Evolutionary conservation across 1,284 basidiomycete species (phyloP), one percentile per base, ranked within the genome.

Genomic region (Heterobasidion parviporum): DNA sequence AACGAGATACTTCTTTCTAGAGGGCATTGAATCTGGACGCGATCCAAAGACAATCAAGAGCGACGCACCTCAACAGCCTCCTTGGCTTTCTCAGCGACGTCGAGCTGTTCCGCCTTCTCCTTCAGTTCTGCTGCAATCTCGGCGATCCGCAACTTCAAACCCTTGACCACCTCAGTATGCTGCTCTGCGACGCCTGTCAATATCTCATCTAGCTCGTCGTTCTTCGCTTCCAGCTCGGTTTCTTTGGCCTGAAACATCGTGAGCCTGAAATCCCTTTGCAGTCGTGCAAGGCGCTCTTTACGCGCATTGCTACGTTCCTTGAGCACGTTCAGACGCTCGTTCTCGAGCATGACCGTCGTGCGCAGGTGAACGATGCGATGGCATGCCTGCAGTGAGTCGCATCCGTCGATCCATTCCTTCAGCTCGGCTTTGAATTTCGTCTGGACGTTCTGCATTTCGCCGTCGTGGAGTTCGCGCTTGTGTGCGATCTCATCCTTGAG

Each of bases 291-390:
- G 52, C 78, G 80, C 68, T 87, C 83, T 58, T 68, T 68, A 58
- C 83, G 70, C 46, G 73, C 67, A 16, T 70, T 67, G 53, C 82
- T 80, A 66, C 75, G 76, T 65, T 81, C 77, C 52, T 76, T 76
- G 45, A 85, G 65, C 14, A 78, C 66, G 16, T 71, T 68, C 47
- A 70, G 62, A 52, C 77, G 74, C 62, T 81, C 82, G 54, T 72
- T 71, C 59, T 83, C 79, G 53, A 87, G 65, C 32, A 78, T 74
- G 38, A 75, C 71, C 15, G 73, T 72, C 16, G 81, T 74, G 50
- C 77, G 74, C 45, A 83, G 74, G 61, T 87, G 79, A n/a, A 79
- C 78, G 56, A 87, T 77, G 4, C 80, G 77, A 67, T 87, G 81
- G 41, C 75, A 79, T 8, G 76, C 73, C 60, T 87, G 77, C 33